Evolutionary conservation across 1,139 yeast genomes (phyloP).

Genomic region (Yarrowia galli): DNA sequence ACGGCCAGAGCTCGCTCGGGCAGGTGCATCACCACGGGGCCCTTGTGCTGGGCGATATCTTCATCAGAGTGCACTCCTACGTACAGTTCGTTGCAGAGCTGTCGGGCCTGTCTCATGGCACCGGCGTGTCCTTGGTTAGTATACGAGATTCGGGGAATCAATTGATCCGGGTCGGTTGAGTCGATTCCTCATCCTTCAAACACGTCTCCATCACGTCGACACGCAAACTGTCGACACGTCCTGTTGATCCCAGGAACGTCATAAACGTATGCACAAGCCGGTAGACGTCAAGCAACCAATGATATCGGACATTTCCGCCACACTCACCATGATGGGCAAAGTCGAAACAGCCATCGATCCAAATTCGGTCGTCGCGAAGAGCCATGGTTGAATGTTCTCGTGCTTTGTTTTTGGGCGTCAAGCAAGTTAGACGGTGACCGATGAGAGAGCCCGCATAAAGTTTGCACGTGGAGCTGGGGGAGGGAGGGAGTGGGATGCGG

Average conservation of each 20-base stretch:
- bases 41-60: constrained; percentile 81
- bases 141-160: background rate
- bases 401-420: constrained; percentile 10
- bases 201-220: background rate
- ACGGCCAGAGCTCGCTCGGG: constrained; percentile 84
- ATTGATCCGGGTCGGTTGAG: background rate
- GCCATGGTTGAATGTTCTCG: constrained; percentile 24
- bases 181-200: background rate
- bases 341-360: constrained; percentile 99
- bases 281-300: too few relatives aligned
- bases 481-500: too few relatives aligned
- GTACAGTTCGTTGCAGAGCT: constrained; percentile 71
- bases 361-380: constrained; percentile 53
- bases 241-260: background rate
- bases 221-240: background rate
- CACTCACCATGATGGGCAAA: constrained; percentile 90
- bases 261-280: too few relatives aligned
- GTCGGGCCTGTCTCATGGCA: constrained; percentile 91
- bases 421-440: background rate
- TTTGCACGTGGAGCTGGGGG: constrained; percentile 28
- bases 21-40: constrained; percentile 90
- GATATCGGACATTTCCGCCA: too few relatives aligned
- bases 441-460: constrained; percentile 4
- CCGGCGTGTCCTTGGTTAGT: constrained; percentile 77
- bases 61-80: constrained; percentile 95